Conservation (phyloP, 148 eudicot genomes). For the Oxyria digyna region DNA sequence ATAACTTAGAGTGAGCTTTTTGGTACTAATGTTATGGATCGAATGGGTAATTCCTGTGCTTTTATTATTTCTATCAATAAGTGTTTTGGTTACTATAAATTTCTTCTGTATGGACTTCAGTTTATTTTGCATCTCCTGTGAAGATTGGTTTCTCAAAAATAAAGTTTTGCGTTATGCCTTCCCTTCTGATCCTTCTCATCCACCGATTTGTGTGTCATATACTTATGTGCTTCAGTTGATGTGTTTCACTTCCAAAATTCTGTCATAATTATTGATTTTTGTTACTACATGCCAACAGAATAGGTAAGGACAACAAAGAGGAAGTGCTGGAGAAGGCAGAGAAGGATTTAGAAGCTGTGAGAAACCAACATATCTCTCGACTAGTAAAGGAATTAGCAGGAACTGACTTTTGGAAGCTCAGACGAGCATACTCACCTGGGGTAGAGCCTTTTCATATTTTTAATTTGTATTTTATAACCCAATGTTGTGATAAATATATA, state of each 20-base stretch:
- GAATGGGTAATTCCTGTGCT: background rate
- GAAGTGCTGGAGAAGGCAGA: conserved; percentile 80
- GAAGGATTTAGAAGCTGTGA: conserved; percentile 79
- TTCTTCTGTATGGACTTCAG: background rate
- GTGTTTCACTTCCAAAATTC: background rate
- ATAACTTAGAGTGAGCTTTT: background rate
- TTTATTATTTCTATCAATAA: background rate
- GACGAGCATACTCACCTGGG: conserved; percentile 98
- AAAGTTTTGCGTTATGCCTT: background rate
- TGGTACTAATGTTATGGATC: background rate
- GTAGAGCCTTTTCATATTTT: conserved; percentile 22
- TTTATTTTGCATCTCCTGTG: background rate
- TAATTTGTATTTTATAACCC: background rate
- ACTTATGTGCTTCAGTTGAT: background rate
- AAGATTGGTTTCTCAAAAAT: background rate
- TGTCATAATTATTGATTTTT: background rate
- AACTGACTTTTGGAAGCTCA: conserved; percentile 89
- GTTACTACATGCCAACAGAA: conserved; percentile 30
- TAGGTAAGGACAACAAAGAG: conserved; percentile 71
- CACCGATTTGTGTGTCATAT: background rate
- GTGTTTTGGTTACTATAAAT: background rate
- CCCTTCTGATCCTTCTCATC: background rate
- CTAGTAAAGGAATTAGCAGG: conserved; percentile 75
- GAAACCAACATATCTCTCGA: conserved; percentile 53
- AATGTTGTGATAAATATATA: background rate